Base-by-base conservation (phyloP, 768 basidiomycete genomes). In the Cyathus striatus region DNA sequence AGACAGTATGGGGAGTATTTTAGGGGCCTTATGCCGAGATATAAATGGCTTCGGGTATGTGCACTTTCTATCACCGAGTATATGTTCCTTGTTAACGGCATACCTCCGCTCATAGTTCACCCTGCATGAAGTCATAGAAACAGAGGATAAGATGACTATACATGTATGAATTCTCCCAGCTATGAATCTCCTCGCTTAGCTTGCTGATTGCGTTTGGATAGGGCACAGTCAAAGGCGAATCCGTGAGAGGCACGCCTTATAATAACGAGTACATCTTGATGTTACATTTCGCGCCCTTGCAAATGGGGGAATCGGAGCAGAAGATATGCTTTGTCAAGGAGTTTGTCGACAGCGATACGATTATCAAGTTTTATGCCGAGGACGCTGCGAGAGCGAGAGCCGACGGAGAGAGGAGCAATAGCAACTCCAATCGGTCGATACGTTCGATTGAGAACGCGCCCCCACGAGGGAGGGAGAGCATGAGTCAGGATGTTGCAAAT, bases 1-100 rank as follows among this genome's bases (percentile, higher is more conserved):
- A 52, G 55, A 16, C 57, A 62, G 38, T 67, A 65, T 46, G 40
- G 51, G 23, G 53, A 59, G n/a, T 66, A 65, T 40, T 52, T 63
- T 42, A 52, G 46, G 35, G 55, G 50, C 6, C 20, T 65, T 13
- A 48, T 57, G 32, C 51, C 50, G 6, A 43, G 63, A 32, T 61
- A 65, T 44, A 53, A 49, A 24, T 27, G 41, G 1, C 61, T 58
- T 42, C 49, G 57, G 48, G 67, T 67, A 46, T 44, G 58, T 52
- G n/a, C 30, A 9, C 27, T 42, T 17, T 43, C 27, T 25, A 20
- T 30, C 23, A n/a, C n/a, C n/a, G n/a, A n/a, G n/a, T n/a, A n/a
- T n/a, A n/a, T n/a, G n/a, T n/a, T n/a, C n/a, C n/a, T n/a, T n/a
- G n/a, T n/a, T n/a, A n/a, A n/a, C n/a, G n/a, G n/a, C n/a, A n/a